Conservation (phyloP, 352 stramenopile species). For the Globisporangium mamillatum region DNA sequence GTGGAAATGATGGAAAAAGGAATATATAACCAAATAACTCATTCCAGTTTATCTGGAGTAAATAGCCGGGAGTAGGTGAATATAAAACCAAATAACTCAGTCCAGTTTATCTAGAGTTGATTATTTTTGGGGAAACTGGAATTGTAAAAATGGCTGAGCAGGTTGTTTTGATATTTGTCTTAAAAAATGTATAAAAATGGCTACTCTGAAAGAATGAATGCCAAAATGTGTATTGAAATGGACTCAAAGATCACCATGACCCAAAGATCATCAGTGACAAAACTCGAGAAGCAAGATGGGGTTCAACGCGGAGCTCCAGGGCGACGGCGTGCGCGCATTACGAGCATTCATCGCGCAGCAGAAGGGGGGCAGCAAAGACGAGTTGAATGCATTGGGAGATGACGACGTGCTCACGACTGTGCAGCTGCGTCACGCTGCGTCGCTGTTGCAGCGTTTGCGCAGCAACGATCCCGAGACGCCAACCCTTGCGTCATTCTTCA, state of each 20-base stretch:
- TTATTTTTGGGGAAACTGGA: background rate
- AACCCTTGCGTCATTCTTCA: conserved; percentile 14
- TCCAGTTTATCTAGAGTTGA: background rate
- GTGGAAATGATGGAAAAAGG: background rate
- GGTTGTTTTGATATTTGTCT: background rate
- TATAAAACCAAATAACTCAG: background rate
- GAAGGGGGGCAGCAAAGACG: conserved; percentile 3
- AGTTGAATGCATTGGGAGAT: background rate
- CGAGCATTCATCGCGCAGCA: conserved; percentile 21
- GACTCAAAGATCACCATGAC: no score
- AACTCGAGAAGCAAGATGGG: background rate
- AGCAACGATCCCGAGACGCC: conserved; percentile 6
- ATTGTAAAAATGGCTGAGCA: background rate
- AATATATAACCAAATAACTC: background rate
- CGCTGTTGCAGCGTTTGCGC: conserved; percentile 8
- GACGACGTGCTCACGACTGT: background rate
- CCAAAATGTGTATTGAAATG: background rate
- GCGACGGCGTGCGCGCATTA: conserved; percentile 29
- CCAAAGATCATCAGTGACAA: background rate
- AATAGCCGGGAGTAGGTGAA: no score
- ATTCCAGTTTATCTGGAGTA: background rate
- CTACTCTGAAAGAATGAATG: background rate
- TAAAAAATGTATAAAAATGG: background rate
- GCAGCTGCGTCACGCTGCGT: conserved; percentile 11
- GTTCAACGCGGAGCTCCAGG: conserved; percentile 21